Evolutionary conservation across 2,329 filamentous ascomycete genomes (phyloP), one percentile per base, ranked within the genome.

Genomic region (Epichloe bromicola): DNA sequence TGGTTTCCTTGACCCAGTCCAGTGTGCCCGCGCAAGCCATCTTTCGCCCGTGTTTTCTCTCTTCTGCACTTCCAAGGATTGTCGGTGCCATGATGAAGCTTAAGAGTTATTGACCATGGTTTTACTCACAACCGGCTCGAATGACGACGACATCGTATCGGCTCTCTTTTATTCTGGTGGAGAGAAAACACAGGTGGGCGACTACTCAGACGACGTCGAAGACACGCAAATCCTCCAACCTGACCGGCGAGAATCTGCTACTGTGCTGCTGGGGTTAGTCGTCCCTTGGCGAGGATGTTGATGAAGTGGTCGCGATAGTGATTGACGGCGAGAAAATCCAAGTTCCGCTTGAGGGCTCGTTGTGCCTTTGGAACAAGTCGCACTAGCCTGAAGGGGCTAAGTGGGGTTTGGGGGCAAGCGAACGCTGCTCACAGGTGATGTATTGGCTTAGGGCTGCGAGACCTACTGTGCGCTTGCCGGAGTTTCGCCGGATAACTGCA

Each of bases 61-160:
- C 38, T 37, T 45, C 42, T 12, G 46, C 40, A 49, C 50, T 39
- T 50, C 26, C 43, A 49, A 41, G 46, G 43, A 37, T 49, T 38
- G 23, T 51, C 41, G 53, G 44, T 43, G 48, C 39, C 17, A 48
- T 48, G 51, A 56, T 53, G 45, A 48, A 47, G 39, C 38, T 34
- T 23, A 17, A 43, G 38, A 41, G 34, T n/a, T n/a, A 14, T 47
- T 42, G 45, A 43, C 30, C 30, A 30, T 46, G 30, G 40, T 45
- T 48, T 51, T 65, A 83, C 80, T 83, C 74, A 84, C 81, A 76
- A 82, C 79, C 71, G 73, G 69, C 76, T 84, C 81, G 73, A 84
- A 83, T 50, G 52, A 54, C 67, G 76, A 78, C 70, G 80, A 83
- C 80, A 83, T 83, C 69, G 74, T 79, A 63, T 59, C 60, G 64